Evolutionary conservation across 495 filamentous ascomycete species (phyloP).

Genomic region (Platismatia glauca): DNA sequence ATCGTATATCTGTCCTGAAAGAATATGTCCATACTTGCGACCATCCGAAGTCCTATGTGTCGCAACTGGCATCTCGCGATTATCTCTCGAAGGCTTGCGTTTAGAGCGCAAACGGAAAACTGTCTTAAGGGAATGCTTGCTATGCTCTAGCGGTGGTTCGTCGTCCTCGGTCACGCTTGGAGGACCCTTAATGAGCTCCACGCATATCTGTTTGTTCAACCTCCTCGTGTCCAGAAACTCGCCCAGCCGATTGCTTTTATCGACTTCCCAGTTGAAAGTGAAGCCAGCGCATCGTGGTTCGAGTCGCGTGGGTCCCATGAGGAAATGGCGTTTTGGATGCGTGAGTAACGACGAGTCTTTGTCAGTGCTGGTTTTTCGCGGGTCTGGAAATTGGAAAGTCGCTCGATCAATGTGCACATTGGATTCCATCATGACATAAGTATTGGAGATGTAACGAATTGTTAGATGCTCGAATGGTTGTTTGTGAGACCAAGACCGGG

Average conservation of each 20-base stretch:
- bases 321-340: not conserved
- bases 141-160: not conserved
- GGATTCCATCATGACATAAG: not conserved
- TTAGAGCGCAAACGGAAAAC: slow-evolving; percentile 5
- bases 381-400: not conserved
- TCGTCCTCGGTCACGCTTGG: not conserved
- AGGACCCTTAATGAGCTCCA: not conserved
- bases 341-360: not conserved
- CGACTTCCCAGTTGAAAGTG: not conserved
- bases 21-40: slow-evolving; percentile 10
- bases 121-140: slow-evolving; percentile 6
- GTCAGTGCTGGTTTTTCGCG: not conserved
- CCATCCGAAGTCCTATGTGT: slow-evolving; percentile 11
- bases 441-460: not conserved
- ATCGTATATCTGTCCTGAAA: slow-evolving; percentile 11
- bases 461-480: not conserved
- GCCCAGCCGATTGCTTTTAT: not conserved
- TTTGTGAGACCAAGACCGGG: not conserved
- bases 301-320: not conserved
- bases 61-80: slow-evolving; percentile 1
- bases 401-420: not conserved
- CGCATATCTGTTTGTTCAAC: not conserved
- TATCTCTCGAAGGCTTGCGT: not conserved
- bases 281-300: not conserved
- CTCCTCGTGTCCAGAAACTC: not conserved